A percentile compares a stretch with the other conserved stretches of the same genome.
phyloP scores from a whole-genome alignment of 345 rosid genomes.

The Eucalyptus curtisii region DNA sequence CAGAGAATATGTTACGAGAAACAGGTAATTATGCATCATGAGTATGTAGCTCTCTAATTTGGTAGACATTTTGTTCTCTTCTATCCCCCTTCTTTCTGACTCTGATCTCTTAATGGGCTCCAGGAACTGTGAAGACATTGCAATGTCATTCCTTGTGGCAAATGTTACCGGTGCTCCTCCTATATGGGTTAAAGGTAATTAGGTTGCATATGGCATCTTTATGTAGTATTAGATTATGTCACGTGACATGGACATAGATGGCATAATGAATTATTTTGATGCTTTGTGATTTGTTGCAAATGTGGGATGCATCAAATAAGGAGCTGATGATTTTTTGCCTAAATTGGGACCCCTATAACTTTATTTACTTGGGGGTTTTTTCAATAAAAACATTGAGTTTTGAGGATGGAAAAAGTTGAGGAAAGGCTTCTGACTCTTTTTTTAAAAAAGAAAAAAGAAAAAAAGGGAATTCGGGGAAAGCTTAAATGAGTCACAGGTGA shows the following conservation, averaged over 20 bases:
- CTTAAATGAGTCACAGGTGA: not conserved
- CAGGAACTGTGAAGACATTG: slow-evolving; percentile 99
- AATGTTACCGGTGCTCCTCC: slow-evolving; percentile 88
- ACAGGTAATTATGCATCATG: slow-evolving; percentile 42
- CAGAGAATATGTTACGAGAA: slow-evolving; percentile 46
- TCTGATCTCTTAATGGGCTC: not conserved
- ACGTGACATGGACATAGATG: not conserved
- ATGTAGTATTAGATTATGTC: not conserved
- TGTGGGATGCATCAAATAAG: not conserved
- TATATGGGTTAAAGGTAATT: slow-evolving; percentile 88
- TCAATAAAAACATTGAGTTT: not conserved
- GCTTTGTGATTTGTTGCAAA: not conserved
- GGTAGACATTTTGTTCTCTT: not conserved
- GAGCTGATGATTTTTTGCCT: not conserved
- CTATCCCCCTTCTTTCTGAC: slow-evolving; percentile 4
- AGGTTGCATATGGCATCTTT: not conserved
- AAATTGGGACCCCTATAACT: not conserved
- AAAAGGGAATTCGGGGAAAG: not conserved
- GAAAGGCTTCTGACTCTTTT: not conserved
- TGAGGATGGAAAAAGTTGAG: not conserved
- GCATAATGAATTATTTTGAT: not conserved
- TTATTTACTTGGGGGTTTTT: not conserved
- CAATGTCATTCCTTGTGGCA: slow-evolving; percentile 96
- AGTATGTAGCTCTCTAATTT: not conserved
- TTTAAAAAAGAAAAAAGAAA: too few species aligned